These are phyloP conservation scores for Zygosaccharomyces sapae DNA, from an alignment of 1,139 yeast species.

Conservation along the genomic window DNA sequence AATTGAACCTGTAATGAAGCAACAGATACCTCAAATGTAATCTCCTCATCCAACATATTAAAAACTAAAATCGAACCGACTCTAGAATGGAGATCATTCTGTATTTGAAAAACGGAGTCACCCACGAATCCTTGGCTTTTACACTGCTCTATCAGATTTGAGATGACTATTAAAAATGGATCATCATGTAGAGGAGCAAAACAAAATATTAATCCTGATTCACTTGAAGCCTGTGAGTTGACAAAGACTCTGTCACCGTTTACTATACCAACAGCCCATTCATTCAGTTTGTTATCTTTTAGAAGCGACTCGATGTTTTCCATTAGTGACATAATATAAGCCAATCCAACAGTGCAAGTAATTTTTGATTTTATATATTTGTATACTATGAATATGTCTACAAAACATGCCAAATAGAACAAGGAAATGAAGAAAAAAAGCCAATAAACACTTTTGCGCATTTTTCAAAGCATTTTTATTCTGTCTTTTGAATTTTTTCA, in stretches of 20 bases:
- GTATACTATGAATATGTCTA: neutral
- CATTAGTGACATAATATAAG: neutral
- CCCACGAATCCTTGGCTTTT: constrained; percentile 18
- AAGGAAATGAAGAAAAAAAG: neutral
- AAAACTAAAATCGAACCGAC: constrained; percentile 6
- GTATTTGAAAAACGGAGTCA: constrained; percentile 13
- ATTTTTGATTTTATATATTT: neutral
- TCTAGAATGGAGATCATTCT: constrained; percentile 3
- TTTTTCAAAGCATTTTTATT: neutral
- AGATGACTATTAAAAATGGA: constrained; percentile 11
- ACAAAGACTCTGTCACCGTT: constrained; percentile 7
- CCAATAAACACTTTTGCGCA: neutral
- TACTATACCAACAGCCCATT: constrained; percentile 9
- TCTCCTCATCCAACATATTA: neutral
- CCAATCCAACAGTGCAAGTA: neutral
- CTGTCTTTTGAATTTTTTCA: constrained; percentile 1
- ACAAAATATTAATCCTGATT: constrained; percentile 8
- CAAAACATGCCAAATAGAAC: neutral
- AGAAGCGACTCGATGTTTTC: neutral
- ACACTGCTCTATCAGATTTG: constrained; percentile 15
- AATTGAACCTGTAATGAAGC: constrained; percentile 8
- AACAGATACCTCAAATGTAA: constrained; percentile 7
- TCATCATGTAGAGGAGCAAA: constrained; percentile 9
- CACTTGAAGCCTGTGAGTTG: constrained; percentile 3
- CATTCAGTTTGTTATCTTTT: neutral